phyloP scores from a whole-genome alignment of 139 green algal species.

The Tetraselmis striata region DNA sequence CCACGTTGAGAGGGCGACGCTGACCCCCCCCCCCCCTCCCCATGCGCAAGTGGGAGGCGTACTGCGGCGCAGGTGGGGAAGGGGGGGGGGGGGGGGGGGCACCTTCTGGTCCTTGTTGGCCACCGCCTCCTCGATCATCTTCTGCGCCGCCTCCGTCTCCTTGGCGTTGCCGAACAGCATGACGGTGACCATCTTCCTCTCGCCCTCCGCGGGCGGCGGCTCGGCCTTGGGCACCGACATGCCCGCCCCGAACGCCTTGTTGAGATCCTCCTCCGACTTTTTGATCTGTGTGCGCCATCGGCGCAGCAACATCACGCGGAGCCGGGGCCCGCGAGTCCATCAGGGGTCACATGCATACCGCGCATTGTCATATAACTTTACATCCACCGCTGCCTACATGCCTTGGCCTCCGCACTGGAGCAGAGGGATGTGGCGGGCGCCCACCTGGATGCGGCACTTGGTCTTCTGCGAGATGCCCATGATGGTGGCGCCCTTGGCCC shows the following conservation, averaged over 20 bases:
- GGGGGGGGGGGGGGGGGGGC: too few relatives aligned
- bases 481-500: slow-evolving; percentile 69
- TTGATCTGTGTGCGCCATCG: slow-evolving; percentile 37
- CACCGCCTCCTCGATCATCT: slow-evolving; percentile 63
- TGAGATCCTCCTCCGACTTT: slow-evolving; percentile 73
- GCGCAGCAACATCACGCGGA: too few relatives aligned
- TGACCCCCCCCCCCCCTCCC: too few relatives aligned
- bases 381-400: neutral
- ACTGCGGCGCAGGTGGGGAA: too few relatives aligned
- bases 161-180: slow-evolving; percentile 70
- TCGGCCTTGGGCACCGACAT: neutral
- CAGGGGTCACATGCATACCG: too few relatives aligned
- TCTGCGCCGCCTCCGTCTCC: slow-evolving; percentile 49
- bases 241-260: slow-evolving; percentile 55
- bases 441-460: slow-evolving; percentile 68
- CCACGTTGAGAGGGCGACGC: too few relatives aligned
- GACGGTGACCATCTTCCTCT: slow-evolving; percentile 54
- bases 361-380: neutral
- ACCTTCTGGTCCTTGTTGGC: slow-evolving; percentile 22
- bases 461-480: slow-evolving; percentile 71
- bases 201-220: neutral
- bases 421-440: neutral
- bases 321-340: too few relatives aligned
- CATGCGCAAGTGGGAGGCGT: too few relatives aligned
- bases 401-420: neutral